Evolutionary conservation across 371 early-diverging fungal genomes (phyloP).

Genomic region (Syncephalastrum contaminatum): DNA sequence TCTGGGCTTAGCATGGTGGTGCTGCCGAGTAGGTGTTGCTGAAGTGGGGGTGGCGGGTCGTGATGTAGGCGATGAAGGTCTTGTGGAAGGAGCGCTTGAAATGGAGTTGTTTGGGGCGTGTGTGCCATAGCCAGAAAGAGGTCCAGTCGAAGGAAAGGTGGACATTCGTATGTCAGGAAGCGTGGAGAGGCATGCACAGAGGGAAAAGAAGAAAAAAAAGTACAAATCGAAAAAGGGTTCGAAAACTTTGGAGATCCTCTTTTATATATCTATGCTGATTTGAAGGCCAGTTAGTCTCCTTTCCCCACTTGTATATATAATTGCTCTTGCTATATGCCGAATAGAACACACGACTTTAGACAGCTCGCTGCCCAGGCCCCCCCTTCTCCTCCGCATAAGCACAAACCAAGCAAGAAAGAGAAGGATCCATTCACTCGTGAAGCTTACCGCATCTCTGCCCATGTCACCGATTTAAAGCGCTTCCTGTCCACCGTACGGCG

Average conservation of each 20-base stretch:
- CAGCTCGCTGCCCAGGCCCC: too few relatives aligned
- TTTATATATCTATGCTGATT: not conserved
- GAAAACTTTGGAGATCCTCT: not conserved
- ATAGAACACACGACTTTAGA: slow-evolving; percentile 1
- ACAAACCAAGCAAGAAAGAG: not conserved
- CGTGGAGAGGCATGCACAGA: slow-evolving; percentile 20
- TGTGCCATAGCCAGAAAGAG: slow-evolving; percentile 40
- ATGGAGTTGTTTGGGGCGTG: slow-evolving; percentile 19
- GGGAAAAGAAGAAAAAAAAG: slow-evolving; percentile 2
- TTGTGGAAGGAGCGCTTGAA: not conserved
- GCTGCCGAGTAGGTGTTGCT: slow-evolving; percentile 6
- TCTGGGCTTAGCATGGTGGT: slow-evolving; percentile 14
- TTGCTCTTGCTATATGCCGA: too few relatives aligned
- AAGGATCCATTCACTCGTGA: slow-evolving; percentile 38
- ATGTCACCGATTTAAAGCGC: slow-evolving; percentile 37
- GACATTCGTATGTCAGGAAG: slow-evolving; percentile 36
- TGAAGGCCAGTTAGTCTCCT: not conserved
- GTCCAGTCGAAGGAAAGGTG: slow-evolving; percentile 36
- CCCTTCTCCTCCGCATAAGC: not conserved
- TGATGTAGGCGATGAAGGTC: not conserved
- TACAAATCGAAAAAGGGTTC: not conserved
- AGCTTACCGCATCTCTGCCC: slow-evolving; percentile 51
- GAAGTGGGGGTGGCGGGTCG: not conserved
- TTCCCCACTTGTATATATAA: too few relatives aligned
- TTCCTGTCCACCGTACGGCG: slow-evolving; percentile 48